phyloP scores from a whole-genome alignment of 2,329 filamentous ascomycete species.

The Sclerotinia borealis region DNA sequence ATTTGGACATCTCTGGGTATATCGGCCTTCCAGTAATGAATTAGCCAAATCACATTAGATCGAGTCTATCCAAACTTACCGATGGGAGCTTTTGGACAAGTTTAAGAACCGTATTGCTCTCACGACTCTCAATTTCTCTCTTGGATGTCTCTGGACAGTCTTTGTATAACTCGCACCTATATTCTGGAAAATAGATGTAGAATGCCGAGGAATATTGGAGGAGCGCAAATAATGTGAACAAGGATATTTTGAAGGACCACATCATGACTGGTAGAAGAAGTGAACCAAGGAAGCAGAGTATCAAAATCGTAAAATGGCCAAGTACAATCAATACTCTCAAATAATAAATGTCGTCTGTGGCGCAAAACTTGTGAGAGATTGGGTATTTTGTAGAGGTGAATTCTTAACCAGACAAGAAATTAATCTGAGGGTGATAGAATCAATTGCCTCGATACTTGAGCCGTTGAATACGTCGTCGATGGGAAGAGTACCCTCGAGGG shows the following conservation, averaged over 20 bases:
- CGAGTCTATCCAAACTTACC: conserved; percentile 12
- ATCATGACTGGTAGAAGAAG: background rate
- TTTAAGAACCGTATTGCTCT: conserved; percentile 13
- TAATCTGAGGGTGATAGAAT: background rate
- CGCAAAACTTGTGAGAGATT: background rate
- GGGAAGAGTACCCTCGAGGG: background rate
- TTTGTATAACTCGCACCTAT: conserved; percentile 17
- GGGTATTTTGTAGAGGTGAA: background rate
- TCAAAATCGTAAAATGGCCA: background rate
- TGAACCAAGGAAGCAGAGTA: background rate
- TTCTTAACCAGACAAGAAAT: background rate
- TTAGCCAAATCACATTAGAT: conserved; percentile 1
- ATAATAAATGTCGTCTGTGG: background rate
- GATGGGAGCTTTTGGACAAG: conserved; percentile 19
- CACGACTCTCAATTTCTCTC: background rate
- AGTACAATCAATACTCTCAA: background rate
- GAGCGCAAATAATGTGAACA: background rate
- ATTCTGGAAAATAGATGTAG: conserved; percentile 25
- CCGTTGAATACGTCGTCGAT: background rate
- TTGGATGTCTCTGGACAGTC: background rate
- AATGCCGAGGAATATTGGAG: conserved; percentile 22
- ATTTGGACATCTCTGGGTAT: conserved; percentile 21
- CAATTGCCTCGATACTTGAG: background rate
- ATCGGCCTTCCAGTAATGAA: conserved; percentile 7
- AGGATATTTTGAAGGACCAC: background rate